Base-by-base conservation (phyloP, 371 early-diverging fungal species). In the Capillidium heterosporum region DNA sequence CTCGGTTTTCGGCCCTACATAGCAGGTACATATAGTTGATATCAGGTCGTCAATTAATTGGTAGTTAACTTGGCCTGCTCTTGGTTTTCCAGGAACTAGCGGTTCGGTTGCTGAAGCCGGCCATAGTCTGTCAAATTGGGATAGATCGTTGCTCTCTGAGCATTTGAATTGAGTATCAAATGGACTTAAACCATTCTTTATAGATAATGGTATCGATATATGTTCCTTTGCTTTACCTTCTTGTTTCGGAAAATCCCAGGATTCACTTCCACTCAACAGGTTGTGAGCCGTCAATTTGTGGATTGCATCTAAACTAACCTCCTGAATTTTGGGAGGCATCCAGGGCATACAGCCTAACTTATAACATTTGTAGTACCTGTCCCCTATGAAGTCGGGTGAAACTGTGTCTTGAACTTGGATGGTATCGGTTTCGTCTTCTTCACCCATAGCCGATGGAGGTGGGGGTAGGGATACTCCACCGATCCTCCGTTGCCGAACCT, bases 1-100 rank as follows among this genome's bases (percentile, higher is more conserved):
- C 62, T 83, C 84, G 2, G 75, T 77, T 57, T 66, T 67, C 10
- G 78, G 77, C 17, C 78, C 78, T 32, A 59, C 61, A 56, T 67
- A 68, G 24, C 70, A 68, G 59, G 63, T 60, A 60, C 72, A 72
- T 23, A 72, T 60, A 5, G 67, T 67, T 31, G 67, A 65, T 13
- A 72, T 67, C 42, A 70, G 64, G 56, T 67, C 69, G 57, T 72
- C 72, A 24, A 72, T 60, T 24, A 72, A 58, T 31, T 46, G 19
- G 42, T 56, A 56, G n/a, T 44, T 31, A 42, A 61, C 57, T 41
- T 65, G 59, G 23, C 68, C 63, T 26, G 59, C 57, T 1, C 66
- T 63, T 48, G 57, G 61, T 39, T 63, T 65, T 48, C 65, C 63
- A 11, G 65, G 58, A 0, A 62, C 59, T 56, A 59, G 63, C 35